Base-by-base conservation (phyloP, 257 asterid genomes). In the Plantago elongata region DNA sequence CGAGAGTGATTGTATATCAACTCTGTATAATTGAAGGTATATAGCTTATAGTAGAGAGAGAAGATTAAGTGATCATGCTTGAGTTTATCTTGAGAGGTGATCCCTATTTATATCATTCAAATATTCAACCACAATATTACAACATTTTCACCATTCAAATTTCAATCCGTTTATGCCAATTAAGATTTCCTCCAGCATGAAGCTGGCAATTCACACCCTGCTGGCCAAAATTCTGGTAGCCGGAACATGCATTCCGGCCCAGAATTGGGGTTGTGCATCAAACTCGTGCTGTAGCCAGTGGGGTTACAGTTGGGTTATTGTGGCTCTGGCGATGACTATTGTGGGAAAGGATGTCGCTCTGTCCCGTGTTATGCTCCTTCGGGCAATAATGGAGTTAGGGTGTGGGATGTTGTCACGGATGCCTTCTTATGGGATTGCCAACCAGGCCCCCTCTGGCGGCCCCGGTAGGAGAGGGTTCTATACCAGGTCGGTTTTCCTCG, bases 291-390 rank as follows among this genome's bases (percentile, higher is more conserved):
- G 81, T 60, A 81, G 82, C 45, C 64, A 47, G 14, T 70, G n/a
- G n/a, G n/a, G n/a, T n/a, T n/a, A 5, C 30, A n/a, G n/a, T n/a
- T n/a, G n/a, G 87, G 87, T 43, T 75, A 69, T 22, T 81, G 87
- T 37, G 84, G 87, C 52, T 60, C 60, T 0, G 56, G 71, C n/a
- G 12, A 59, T 9, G 74, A 45, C 15, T 81, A 75, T 9, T 83
- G 89, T 40, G 88, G 85, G 9, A 14, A 51, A 17, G 88, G 88
- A 7, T 82, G 88, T 45, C 83, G 51, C 47, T 43, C 68, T 5
- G 88, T 84, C 13, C 82, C 76, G 1, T 75, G 81, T 46, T 43
- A 18, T 17, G 65, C 29, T 15, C 37, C 37, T 0, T 11, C 40
- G 3, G 64, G 40, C 8, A 7, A 38, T 13, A 57, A 70, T 7